A percentile compares a stretch with the other conserved stretches of the same genome.
Evolutionary conservation across 2,329 filamentous ascomycete species (phyloP).

Genomic region (Chrysoporthe austroafricana): DNA sequence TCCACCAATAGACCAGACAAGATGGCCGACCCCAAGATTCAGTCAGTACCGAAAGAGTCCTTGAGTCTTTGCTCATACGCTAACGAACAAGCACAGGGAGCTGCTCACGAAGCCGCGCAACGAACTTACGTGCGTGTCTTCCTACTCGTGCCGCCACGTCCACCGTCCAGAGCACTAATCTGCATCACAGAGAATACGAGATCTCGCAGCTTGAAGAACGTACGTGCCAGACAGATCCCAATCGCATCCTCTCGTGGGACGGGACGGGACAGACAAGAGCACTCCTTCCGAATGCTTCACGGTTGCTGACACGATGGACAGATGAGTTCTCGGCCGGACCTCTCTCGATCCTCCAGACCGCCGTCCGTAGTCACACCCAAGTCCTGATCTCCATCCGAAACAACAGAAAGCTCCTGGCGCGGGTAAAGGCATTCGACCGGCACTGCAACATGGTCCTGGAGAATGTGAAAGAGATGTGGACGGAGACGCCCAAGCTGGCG

Average conservation of each 20-base stretch:
- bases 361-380: conserved; percentile 91
- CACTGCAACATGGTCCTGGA: conserved; percentile 99
- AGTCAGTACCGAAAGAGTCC: conserved; percentile 54
- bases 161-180: conserved; percentile 13
- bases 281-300: not conserved
- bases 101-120: conserved; percentile 85
- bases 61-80: conserved; percentile 20
- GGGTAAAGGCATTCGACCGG: conserved; percentile 97
- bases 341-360: conserved; percentile 93
- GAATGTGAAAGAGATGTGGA: conserved; percentile 99
- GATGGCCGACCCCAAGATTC: conserved; percentile 74
- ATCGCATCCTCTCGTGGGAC: not conserved
- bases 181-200: conserved; percentile 77
- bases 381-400: conserved; percentile 97
- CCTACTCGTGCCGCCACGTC: conserved; percentile 18
- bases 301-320: conserved; percentile 38
- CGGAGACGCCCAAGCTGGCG: conserved; percentile 81
- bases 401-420: conserved; percentile 95
- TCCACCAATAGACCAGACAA: conserved; percentile 29
- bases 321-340: conserved; percentile 58
- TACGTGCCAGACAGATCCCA: conserved; percentile 2
- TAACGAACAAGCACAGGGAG: conserved; percentile 61
- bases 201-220: conserved; percentile 65
- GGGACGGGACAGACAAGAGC: not conserved
- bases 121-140: conserved; percentile 81